Evolutionary conservation across 345 rosid genomes (phyloP).

Genomic region (Noccaea caerulescens): DNA sequence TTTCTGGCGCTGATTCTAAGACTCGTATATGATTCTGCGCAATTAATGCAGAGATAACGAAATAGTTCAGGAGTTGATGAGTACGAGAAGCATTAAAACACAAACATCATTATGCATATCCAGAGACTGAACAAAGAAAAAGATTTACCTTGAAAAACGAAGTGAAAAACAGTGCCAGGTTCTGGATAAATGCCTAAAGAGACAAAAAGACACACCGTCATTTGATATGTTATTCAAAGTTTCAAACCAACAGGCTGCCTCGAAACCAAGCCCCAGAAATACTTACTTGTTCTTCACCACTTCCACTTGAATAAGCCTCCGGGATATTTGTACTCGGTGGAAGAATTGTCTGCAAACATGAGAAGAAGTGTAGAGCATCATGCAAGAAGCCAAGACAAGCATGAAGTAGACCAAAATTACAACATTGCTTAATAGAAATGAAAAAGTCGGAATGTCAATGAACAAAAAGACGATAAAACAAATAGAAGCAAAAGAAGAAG

Average conservation of each 20-base stretch:
- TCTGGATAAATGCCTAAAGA: conserved; percentile 96
- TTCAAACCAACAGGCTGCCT: conserved; percentile 4
- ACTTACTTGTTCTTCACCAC: conserved; percentile 86
- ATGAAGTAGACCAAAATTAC: conserved; percentile 20
- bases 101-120: conserved; percentile 16
- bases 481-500: conserved; percentile 16
- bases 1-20: conserved; percentile 76
- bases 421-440: conserved; percentile 7
- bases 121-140: conserved; percentile 19
- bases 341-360: conserved; percentile 63
- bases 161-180: conserved; percentile 93
- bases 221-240: conserved; percentile 3
- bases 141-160: conserved; percentile 85
- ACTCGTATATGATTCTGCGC: conserved; percentile 85
- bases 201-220: conserved; percentile 15
- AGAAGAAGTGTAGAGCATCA: conserved; percentile 30
- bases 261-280: conserved; percentile 9
- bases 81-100: conserved; percentile 1
- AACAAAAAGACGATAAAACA: neutral
- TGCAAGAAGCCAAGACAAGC: conserved; percentile 14
- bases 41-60: neutral
- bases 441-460: conserved; percentile 11
- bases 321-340: conserved; percentile 83
- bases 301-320: conserved; percentile 87
- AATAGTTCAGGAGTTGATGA: conserved; percentile 5